Percentiles rank a stretch among this genome's conserved stretches.
Conservation (phyloP, 139 green algal genomes). For the Nannochloris sp. region DNA sequence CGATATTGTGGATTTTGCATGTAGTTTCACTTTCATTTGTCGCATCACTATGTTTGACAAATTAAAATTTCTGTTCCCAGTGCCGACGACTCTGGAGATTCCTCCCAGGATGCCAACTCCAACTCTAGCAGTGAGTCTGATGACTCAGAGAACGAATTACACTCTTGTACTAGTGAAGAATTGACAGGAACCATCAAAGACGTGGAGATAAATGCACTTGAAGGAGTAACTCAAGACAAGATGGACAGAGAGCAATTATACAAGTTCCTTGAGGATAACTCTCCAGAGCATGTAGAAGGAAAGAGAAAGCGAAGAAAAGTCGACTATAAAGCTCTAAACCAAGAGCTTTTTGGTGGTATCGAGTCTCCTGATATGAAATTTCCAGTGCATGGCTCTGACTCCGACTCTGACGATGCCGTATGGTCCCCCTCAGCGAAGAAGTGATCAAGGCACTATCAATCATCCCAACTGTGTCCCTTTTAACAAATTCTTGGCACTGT, state of each 20-base stretch:
- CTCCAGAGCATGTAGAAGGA: not conserved
- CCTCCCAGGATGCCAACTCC: not conserved
- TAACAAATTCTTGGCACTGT: not conserved
- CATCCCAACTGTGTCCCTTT: no score
- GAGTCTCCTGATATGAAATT: slow-evolving; percentile 13
- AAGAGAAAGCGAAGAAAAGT: slow-evolving; percentile 27
- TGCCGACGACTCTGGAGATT: no score
- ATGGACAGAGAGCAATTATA: no score
- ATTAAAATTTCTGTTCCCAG: no score
- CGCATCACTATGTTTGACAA: not conserved
- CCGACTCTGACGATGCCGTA: slow-evolving; percentile 30
- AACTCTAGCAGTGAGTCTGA: slow-evolving; percentile 1
- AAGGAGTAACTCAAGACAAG: no score
- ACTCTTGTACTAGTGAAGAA: no score
- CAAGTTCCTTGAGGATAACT: not conserved
- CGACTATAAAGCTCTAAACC: slow-evolving; percentile 44
- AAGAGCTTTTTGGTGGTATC: slow-evolving; percentile 45
- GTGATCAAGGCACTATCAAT: no score
- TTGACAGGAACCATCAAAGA: no score
- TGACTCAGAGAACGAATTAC: no score
- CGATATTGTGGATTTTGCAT: not conserved
- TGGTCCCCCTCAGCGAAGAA: slow-evolving; percentile 11
- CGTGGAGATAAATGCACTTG: no score
- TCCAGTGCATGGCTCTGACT: not conserved
- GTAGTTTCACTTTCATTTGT: not conserved